Evolutionary conservation across 2,329 filamentous ascomycete species (phyloP).

Genomic region (Sodiomyces alkalinus): DNA sequence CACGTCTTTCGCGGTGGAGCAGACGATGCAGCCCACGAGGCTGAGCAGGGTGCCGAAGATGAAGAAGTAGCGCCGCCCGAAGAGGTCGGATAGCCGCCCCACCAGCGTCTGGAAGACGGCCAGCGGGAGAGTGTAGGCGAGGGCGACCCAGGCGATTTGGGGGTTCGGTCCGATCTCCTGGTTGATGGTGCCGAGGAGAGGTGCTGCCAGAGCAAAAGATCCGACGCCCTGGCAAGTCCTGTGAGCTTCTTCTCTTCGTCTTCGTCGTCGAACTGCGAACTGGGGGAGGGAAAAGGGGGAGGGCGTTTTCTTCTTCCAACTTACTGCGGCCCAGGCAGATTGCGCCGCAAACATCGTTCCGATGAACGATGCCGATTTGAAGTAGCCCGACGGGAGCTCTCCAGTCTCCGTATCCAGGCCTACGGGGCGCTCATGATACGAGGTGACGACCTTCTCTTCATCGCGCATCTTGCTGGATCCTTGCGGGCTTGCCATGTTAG

Average conservation of each 20-base stretch:
- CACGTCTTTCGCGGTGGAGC: slow-evolving; percentile 15
- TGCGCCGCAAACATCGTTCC: slow-evolving; percentile 3
- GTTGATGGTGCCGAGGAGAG: background rate
- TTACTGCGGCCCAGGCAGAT: slow-evolving; percentile 1
- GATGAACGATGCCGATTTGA: slow-evolving; percentile 2
- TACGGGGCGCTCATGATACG: too few relatives aligned
- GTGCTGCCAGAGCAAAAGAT: background rate
- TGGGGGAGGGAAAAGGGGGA: too few relatives aligned
- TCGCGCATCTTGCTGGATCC: too few relatives aligned
- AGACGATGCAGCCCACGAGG: slow-evolving; percentile 20
- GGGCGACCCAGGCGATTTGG: slow-evolving; percentile 5
- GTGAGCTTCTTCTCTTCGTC: too few relatives aligned
- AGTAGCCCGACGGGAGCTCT: slow-evolving; percentile 3
- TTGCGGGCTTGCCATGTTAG: too few relatives aligned
- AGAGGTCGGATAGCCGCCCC: slow-evolving; percentile 22
- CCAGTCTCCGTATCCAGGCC: too few relatives aligned
- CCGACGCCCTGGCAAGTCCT: too few relatives aligned
- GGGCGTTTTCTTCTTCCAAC: too few relatives aligned
- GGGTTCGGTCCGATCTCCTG: slow-evolving; percentile 4
- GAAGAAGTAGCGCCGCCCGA: slow-evolving; percentile 24
- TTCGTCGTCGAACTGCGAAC: too few relatives aligned
- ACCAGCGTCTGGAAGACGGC: slow-evolving; percentile 10
- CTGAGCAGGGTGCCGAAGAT: slow-evolving; percentile 21
- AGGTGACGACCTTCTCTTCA: too few relatives aligned
- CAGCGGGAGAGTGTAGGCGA: slow-evolving; percentile 16